These are phyloP conservation scores for Solanum hybrid DNA, from an alignment of 305 asterid species.

Conservation along the genomic window DNA sequence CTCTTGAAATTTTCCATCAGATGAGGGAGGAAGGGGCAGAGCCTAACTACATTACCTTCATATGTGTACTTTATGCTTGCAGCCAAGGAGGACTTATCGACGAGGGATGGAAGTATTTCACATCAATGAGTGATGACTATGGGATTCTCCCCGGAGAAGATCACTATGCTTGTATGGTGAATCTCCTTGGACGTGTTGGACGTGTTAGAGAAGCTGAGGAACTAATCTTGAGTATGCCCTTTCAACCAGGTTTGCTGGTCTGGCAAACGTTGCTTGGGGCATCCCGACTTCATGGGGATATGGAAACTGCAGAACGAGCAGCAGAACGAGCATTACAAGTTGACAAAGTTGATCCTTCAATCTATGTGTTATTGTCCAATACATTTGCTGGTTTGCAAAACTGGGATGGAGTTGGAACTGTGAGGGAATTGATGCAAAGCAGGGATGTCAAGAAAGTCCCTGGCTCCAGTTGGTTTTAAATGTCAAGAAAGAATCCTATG, in stretches of 20 bases:
- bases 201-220: conserved; percentile 50
- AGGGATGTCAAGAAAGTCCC: conserved; percentile 61
- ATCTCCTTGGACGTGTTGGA: conserved; percentile 53
- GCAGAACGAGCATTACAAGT: conserved; percentile 37
- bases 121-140: conserved; percentile 39
- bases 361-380: conserved; percentile 49
- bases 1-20: conserved; percentile 43
- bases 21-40: conserved; percentile 33
- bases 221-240: conserved; percentile 34
- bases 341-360: conserved; percentile 40
- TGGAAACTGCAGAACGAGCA: conserved; percentile 49
- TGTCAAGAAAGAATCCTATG: neutral
- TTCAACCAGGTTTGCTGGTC: conserved; percentile 28
- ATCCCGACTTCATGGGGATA: conserved; percentile 47
- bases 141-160: conserved; percentile 45
- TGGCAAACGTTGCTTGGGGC: conserved; percentile 79
- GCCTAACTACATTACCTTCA: conserved; percentile 48
- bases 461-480: conserved; percentile 63
- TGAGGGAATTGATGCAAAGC: conserved; percentile 39
- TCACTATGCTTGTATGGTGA: conserved; percentile 64
- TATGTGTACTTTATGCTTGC: conserved; percentile 52
- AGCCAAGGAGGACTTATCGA: conserved; percentile 58
- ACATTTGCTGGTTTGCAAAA: conserved; percentile 48
- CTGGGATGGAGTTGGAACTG: conserved; percentile 36
- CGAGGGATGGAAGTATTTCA: conserved; percentile 33